Base-by-base conservation (phyloP, 2,329 filamentous ascomycete species). In the Ophiostoma quercus region DNA sequence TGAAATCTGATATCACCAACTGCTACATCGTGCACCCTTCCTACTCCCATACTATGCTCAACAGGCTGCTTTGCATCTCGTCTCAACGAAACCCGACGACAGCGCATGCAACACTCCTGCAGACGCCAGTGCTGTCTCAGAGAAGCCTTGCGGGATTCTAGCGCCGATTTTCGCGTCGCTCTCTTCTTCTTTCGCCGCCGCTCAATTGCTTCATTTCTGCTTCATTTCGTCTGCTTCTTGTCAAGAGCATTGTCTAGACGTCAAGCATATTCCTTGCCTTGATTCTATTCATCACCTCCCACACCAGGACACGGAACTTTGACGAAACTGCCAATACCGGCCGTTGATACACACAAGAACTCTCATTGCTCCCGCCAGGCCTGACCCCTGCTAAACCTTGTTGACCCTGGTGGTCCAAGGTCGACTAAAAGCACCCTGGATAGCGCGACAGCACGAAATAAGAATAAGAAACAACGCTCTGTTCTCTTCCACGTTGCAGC, bases 281-380 rank as follows among this genome's bases (percentile, higher is more conserved):
- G 6, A 16, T 19, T 47, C 14, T 47, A 3, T 14, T 43, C 41
- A 19, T 43, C 19, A 47, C 16, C 19, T 47, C 16, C 43, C 43
- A 7, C 7, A 19, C 51, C 51, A 57, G 12, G 22, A 57, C 9
- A 25, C 51, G 51, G 51, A 57, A 14, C 16, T n/a, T 29, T 11
- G 51, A 57, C 57, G 57, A 62, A 62, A 62, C 57, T 32, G 57
- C 57, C 57, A 62, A 62, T 62, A 62, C 57, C 57, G 12, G 3
- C 57, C 6, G 25, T 29, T 62, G 57, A 32, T 25, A 62, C 25
- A 62, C n/a, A 60, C 57, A 62, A 29, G 25, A 62, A 19, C n/a
- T 25, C 39, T 41, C 39, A 41, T 25, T 57, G 54, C 6, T 62
- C n/a, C 57, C 57, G 25, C 25, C 25, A 25, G 22, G 57, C 25